Evolutionary conservation across 768 basidiomycete genomes (phyloP).

Genomic region (Pleurotus tuber-regium): DNA sequence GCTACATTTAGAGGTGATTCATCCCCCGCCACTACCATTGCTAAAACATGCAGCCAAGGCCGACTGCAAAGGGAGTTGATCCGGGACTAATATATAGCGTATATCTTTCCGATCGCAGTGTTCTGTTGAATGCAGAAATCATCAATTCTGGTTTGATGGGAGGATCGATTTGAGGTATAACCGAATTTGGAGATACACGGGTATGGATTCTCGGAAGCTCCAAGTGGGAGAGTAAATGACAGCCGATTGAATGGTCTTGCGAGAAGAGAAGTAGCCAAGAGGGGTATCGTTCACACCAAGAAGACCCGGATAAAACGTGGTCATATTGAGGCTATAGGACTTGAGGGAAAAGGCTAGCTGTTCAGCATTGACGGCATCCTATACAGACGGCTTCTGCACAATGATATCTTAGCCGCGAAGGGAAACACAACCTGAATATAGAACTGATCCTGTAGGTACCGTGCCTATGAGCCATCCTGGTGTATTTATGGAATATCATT

Average conservation of each 20-base stretch:
- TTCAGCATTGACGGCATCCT: no score
- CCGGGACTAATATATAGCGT: background rate
- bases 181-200: background rate
- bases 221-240: slow-evolving; percentile 5
- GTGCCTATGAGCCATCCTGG: no score
- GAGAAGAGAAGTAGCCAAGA: background rate
- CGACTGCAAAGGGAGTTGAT: background rate
- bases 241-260: background rate
- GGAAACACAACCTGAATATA: no score
- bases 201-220: background rate
- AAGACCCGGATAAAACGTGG: no score
- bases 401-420: no score
- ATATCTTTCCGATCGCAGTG: background rate
- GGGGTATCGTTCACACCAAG: slow-evolving; percentile 1
- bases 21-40: slow-evolving; percentile 2
- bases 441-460: no score
- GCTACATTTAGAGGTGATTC: background rate
- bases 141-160: background rate
- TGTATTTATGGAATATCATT: slow-evolving; percentile 3
- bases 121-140: background rate
- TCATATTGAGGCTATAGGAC: no score
- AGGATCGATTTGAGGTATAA: background rate
- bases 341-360: no score
- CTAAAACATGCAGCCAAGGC: background rate
- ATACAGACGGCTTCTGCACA: no score